Evolutionary conservation across 306 rosid genomes (phyloP), one percentile per base, ranked within the genome.

Genomic region (Rosa persica): DNA sequence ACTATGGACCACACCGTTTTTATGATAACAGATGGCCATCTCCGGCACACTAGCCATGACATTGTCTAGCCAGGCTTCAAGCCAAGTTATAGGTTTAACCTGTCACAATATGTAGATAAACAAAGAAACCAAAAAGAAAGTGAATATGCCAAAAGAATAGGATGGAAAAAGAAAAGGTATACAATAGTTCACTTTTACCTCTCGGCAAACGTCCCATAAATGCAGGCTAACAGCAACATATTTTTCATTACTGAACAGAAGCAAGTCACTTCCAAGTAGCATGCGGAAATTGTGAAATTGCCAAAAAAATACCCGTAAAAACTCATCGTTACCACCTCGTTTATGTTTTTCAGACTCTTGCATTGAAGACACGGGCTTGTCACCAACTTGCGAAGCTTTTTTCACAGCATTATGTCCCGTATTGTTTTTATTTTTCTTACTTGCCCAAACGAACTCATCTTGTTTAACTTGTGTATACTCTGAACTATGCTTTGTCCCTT

Each of bases 61-160:
- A 87, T 94, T 94, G 85, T 94, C 98, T 72, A 94, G 97, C 98
- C 98, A 94, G 75, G 98, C 98, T 82, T 94, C 98, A 85, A 94
- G 97, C 98, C 98, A 94, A 66, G 91, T 92, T 84, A 92, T 83
- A 69, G 98, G 93, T 38, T 97, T 90, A 81, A 94, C 96, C 98
- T 94, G 80, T 44, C 67, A 83, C 79, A 55, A 80, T 52, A 57
- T 40, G 61, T 49, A 42, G 55, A 68, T 70, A 73, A 72, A 68
- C 81, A 81, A 77, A 71, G 43, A 47, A 43, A 67, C 30, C 74
- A 54, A 12, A 19, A 79, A 15, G 23, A 30, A 48, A 42, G 44
- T 79, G 20, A 48, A 70, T 73, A 71, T 38, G 49, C 52, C 47
- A 78, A 76, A 72, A 19, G 27, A 78, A 69, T 40, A 49, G 66